Conservation (phyloP, 352 stramenopile genomes). For the Phytophthora pseudosyringae region DNA sequence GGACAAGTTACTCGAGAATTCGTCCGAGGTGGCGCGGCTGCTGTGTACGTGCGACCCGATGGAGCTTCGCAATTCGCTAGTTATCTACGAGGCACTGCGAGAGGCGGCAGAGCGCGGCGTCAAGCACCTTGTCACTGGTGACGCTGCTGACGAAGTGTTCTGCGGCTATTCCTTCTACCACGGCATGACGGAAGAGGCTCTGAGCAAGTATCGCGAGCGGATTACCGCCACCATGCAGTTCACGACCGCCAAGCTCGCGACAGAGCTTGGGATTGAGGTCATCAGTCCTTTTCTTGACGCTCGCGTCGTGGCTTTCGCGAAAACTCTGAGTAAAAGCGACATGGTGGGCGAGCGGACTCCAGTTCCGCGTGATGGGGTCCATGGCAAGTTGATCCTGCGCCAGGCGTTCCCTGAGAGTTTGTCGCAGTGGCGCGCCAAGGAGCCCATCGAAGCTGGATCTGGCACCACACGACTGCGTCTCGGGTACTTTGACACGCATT, state of each 20-base stretch:
- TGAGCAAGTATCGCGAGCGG: conserved; percentile 72
- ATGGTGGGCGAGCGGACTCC: conserved; percentile 73
- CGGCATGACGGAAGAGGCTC: conserved; percentile 54
- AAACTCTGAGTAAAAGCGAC: conserved; percentile 57
- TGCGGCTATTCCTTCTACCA: conserved; percentile 90
- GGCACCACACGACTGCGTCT: conserved; percentile 75
- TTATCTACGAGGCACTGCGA: conserved; percentile 80
- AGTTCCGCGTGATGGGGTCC: conserved; percentile 54
- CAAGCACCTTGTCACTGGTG: conserved; percentile 75
- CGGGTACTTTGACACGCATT: conserved; percentile 66
- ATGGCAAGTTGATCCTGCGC: conserved; percentile 86
- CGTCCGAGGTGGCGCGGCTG: conserved; percentile 46
- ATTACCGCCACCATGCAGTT: conserved; percentile 89
- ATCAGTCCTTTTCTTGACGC: conserved; percentile 81
- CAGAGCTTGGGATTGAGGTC: conserved; percentile 66
- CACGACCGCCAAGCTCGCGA: conserved; percentile 71
- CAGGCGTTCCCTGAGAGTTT: conserved; percentile 86
- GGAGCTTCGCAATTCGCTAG: conserved; percentile 87
- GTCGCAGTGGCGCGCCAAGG: conserved; percentile 87
- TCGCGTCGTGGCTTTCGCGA: conserved; percentile 72
- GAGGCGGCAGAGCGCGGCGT: conserved; percentile 61
- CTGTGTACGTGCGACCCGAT: conserved; percentile 85
- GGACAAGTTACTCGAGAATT: conserved; percentile 59
- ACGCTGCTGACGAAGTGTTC: conserved; percentile 90
- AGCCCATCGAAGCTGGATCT: conserved; percentile 88